Conservation (phyloP, 306 rosid species). For the Sindora glabra region DNA sequence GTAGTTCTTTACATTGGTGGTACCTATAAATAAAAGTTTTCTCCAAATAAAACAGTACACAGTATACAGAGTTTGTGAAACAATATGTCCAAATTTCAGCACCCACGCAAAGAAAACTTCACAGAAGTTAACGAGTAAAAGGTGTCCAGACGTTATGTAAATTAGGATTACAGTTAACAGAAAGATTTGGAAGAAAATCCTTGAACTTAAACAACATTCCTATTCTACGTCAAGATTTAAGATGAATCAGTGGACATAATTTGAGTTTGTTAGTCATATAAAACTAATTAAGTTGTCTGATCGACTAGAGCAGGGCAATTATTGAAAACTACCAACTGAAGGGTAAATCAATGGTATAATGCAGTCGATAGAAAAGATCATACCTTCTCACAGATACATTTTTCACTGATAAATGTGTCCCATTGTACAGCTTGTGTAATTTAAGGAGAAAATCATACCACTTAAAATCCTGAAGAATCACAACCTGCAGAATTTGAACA, state of each 20-base stretch:
- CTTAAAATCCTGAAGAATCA: conserved; percentile 80
- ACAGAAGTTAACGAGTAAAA: not conserved
- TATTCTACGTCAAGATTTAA: not conserved
- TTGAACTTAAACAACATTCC: not conserved
- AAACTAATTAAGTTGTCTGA: not conserved
- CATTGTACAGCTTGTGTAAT: conserved; percentile 66
- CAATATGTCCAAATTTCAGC: not conserved
- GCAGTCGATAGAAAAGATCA: not conserved
- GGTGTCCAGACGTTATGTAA: not conserved
- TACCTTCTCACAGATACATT: conserved; percentile 81
- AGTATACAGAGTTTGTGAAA: not conserved
- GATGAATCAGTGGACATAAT: not conserved
- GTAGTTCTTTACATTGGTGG: not conserved
- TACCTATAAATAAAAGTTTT: not conserved
- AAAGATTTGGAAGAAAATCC: conserved; percentile 1
- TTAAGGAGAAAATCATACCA: conserved; percentile 86
- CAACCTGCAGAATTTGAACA: conserved; percentile 42
- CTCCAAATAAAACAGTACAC: not conserved
- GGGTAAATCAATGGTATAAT: not conserved
- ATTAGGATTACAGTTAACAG: not conserved
- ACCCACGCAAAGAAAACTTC: not conserved
- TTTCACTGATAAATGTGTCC: conserved; percentile 71
- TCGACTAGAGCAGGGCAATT: not conserved
- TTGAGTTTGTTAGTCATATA: not conserved
- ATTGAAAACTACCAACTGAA: not conserved